A percentile compares a stretch with the other conserved stretches of the same genome.
phyloP scores from a whole-genome alignment of 441 rosid species.

The Pelargonium australe region DNA sequence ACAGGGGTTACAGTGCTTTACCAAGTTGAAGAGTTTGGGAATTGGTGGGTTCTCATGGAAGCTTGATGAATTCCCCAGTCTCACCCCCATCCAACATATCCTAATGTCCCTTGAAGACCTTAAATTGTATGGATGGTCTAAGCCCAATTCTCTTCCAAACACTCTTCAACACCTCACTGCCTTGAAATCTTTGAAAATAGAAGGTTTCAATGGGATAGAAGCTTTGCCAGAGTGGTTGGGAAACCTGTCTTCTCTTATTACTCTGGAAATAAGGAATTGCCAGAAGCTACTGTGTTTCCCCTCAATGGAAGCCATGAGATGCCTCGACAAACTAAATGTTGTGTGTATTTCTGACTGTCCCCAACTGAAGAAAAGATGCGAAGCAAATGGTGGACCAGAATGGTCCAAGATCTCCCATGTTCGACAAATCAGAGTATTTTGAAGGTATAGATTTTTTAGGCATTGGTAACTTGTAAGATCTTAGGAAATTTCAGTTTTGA shows the following conservation, averaged over 20 bases:
- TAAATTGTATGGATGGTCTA: slow-evolving; percentile 12
- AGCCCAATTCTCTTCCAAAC: slow-evolving; percentile 19
- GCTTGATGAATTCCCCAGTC: slow-evolving; percentile 18
- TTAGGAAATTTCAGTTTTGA: no score
- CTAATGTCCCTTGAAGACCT: slow-evolving; percentile 13
- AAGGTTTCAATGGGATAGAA: slow-evolving; percentile 11
- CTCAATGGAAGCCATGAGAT: slow-evolving; percentile 10
- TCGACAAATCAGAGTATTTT: background rate
- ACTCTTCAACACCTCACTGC: slow-evolving; percentile 24
- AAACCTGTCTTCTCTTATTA: slow-evolving; percentile 17
- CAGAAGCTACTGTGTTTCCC: slow-evolving; percentile 16
- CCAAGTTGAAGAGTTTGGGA: slow-evolving; percentile 15
- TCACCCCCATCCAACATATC: slow-evolving; percentile 16
- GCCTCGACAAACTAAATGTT: slow-evolving; percentile 14
- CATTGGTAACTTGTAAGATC: no score
- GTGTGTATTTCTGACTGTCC: slow-evolving; percentile 7
- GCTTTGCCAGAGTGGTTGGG: slow-evolving; percentile 30
- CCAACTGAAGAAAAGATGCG: slow-evolving; percentile 14
- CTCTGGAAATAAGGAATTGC: slow-evolving; percentile 2
- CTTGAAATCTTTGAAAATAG: slow-evolving; percentile 1
- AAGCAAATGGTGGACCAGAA: slow-evolving; percentile 17
- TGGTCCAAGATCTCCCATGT: slow-evolving; percentile 26
- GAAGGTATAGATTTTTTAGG: no score
- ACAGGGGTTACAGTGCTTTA: slow-evolving; percentile 12
- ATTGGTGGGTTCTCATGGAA: slow-evolving; percentile 13